Percentiles rank a stretch among this genome's conserved stretches.
Evolutionary conservation across 163 green algal genomes (phyloP).

Genomic region (Prototheca cutis): DNA sequence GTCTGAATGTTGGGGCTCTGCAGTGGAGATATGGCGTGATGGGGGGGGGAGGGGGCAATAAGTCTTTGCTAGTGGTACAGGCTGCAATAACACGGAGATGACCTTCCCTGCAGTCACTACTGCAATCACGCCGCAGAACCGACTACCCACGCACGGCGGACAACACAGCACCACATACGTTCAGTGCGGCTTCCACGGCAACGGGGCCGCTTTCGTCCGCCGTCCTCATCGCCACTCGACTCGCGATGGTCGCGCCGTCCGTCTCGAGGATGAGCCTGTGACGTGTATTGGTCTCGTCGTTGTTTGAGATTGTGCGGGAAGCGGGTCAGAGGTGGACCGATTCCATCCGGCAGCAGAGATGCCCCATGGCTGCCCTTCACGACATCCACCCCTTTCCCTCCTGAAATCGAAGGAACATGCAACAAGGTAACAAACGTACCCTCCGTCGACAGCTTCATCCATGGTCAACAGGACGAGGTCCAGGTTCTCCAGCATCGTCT

Average conservation of each 20-base stretch:
- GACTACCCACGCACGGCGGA: too few species aligned
- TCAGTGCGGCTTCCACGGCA: slow-evolving; percentile 44
- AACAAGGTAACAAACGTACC: too few species aligned
- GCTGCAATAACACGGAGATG: too few species aligned
- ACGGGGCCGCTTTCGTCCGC: slow-evolving; percentile 55
- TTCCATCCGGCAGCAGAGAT: too few species aligned
- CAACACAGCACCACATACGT: too few species aligned
- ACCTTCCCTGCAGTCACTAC: too few species aligned
- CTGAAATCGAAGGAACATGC: too few species aligned
- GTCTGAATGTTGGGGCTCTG: slow-evolving; percentile 47
- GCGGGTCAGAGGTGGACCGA: too few species aligned
- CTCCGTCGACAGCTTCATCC: slow-evolving; percentile 95
- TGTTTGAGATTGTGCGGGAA: too few species aligned
- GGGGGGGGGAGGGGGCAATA: background rate
- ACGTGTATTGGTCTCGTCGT: background rate
- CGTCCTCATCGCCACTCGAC: slow-evolving; percentile 69
- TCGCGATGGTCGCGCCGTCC: slow-evolving; percentile 63
- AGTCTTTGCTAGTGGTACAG: background rate
- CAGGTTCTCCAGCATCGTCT: slow-evolving; percentile 96
- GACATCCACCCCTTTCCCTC: too few species aligned
- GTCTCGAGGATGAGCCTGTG: slow-evolving; percentile 90
- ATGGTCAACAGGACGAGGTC: slow-evolving; percentile 92
- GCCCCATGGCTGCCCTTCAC: too few species aligned
- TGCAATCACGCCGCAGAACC: too few species aligned
- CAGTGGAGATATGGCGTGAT: background rate